phyloP scores from a whole-genome alignment of 805 yeast genomes.

The Tetrapisispora iriomotensis region DNA sequence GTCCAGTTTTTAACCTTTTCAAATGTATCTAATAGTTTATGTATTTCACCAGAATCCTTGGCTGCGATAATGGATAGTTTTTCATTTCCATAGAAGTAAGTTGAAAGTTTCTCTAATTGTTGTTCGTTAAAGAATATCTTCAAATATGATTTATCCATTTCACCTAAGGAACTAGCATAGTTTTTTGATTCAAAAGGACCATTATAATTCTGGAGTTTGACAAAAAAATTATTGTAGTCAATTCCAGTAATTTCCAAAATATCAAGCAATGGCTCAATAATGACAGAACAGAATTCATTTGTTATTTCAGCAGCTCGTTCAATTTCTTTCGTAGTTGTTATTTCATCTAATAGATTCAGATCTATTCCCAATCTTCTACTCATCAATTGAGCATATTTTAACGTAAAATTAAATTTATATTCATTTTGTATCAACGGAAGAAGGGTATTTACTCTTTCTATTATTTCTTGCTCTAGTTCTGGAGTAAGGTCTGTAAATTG shows the following conservation, averaged over 20 bases:
- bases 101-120: slow-evolving; percentile 11
- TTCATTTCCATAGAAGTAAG: slow-evolving; percentile 19
- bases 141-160: slow-evolving; percentile 13
- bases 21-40: slow-evolving; percentile 34
- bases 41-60: slow-evolving; percentile 19
- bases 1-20: slow-evolving; percentile 44
- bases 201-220: slow-evolving; percentile 43
- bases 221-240: slow-evolving; percentile 76
- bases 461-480: slow-evolving; percentile 42
- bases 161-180: slow-evolving; percentile 15
- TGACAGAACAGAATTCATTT: slow-evolving; percentile 16
- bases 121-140: slow-evolving; percentile 14
- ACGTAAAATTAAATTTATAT: slow-evolving; percentile 53
- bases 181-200: slow-evolving; percentile 29
- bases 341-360: slow-evolving; percentile 32
- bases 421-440: slow-evolving; percentile 57
- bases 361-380: slow-evolving; percentile 61
- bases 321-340: slow-evolving; percentile 9
- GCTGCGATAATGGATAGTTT: background rate
- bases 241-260: slow-evolving; percentile 51
- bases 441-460: slow-evolving; percentile 52
- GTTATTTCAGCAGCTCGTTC: slow-evolving; percentile 8
- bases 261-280: slow-evolving; percentile 52
- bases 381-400: slow-evolving; percentile 47
- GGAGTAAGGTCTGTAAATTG: slow-evolving; percentile 32